These are phyloP conservation scores for Choanephora cucurbitarum DNA, from an alignment of 371 early-diverging fungal genomes.

Conservation along the genomic window DNA sequence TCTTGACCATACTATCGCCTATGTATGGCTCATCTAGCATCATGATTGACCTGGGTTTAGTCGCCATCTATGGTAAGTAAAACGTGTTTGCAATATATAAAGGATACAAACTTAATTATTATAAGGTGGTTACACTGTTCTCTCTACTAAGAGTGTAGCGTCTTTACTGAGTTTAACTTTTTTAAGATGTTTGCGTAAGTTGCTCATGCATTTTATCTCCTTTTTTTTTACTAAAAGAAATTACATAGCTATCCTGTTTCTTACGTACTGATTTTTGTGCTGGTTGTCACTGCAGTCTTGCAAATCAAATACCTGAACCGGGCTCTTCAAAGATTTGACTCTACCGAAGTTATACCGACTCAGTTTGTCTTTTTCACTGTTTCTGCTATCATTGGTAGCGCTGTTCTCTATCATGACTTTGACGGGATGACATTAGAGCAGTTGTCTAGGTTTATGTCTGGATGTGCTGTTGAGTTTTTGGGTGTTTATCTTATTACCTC, in stretches of 20 bases:
- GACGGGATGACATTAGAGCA: constrained; percentile 58
- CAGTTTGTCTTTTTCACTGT: constrained; percentile 81
- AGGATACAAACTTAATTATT: neutral
- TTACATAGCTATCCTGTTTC: constrained; percentile 57
- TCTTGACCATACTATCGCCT: constrained; percentile 55
- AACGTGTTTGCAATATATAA: neutral
- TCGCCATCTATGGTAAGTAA: constrained; percentile 71
- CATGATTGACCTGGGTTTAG: constrained; percentile 70
- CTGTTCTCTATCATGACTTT: constrained; percentile 74
- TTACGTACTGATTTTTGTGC: constrained; percentile 61
- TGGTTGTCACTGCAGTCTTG: constrained; percentile 67
- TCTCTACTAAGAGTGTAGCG: constrained; percentile 75
- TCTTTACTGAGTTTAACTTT: constrained; percentile 67
- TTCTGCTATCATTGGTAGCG: constrained; percentile 75
- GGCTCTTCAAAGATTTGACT: constrained; percentile 70
- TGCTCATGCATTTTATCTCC: neutral
- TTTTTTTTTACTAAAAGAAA: neutral
- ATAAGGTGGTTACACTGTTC: constrained; percentile 77
- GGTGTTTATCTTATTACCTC: constrained; percentile 77
- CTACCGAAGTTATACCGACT: constrained; percentile 80
- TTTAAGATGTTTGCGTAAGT: constrained; percentile 66
- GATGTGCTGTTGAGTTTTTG: constrained; percentile 67
- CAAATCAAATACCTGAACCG: constrained; percentile 78
- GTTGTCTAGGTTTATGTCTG: constrained; percentile 53
- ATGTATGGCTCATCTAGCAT: constrained; percentile 61